phyloP scores from a whole-genome alignment of 2,329 filamentous ascomycete genomes.

The Aspergillus ochraceoroseus region DNA sequence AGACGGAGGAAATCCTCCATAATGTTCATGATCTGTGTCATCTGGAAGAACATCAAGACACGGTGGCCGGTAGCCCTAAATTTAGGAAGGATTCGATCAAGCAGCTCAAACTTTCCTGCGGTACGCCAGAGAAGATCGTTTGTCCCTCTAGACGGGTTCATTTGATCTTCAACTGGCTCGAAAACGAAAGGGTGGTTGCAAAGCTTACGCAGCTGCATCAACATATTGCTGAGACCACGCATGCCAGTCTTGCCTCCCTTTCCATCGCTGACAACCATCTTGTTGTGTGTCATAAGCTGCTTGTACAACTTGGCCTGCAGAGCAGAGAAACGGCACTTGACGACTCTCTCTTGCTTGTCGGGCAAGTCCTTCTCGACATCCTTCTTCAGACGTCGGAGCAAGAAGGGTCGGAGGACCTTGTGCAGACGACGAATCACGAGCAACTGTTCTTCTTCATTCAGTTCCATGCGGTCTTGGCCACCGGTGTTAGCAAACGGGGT shows the following conservation, averaged over 20 bases:
- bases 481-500: conserved; percentile 98
- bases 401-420: conserved; percentile 94
- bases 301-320: conserved; percentile 92
- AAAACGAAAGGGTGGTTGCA: conserved; percentile 99
- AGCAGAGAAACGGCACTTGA: conserved; percentile 98
- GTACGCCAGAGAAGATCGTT: conserved; percentile 96
- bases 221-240: conserved; percentile 97
- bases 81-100: conserved; percentile 89
- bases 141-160: conserved; percentile 82
- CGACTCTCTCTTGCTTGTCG: conserved; percentile 97
- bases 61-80: conserved; percentile 87
- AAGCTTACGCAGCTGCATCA: conserved; percentile 97
- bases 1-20: conserved; percentile 97
- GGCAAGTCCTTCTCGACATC: conserved; percentile 98
- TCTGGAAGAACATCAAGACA: conserved; percentile 99
- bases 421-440: conserved; percentile 96
- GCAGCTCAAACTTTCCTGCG: conserved; percentile 91
- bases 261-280: conserved; percentile 86
- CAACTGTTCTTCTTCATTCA: conserved; percentile 98
- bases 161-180: conserved; percentile 94
- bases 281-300: conserved; percentile 94
- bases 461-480: conserved; percentile 96
- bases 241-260: conserved; percentile 93
- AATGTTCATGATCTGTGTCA: conserved; percentile 99
- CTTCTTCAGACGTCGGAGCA: conserved; percentile 97